These are phyloP conservation scores for Mycena vitilis DNA, from an alignment of 768 basidiomycete species.

Conservation along the genomic window DNA sequence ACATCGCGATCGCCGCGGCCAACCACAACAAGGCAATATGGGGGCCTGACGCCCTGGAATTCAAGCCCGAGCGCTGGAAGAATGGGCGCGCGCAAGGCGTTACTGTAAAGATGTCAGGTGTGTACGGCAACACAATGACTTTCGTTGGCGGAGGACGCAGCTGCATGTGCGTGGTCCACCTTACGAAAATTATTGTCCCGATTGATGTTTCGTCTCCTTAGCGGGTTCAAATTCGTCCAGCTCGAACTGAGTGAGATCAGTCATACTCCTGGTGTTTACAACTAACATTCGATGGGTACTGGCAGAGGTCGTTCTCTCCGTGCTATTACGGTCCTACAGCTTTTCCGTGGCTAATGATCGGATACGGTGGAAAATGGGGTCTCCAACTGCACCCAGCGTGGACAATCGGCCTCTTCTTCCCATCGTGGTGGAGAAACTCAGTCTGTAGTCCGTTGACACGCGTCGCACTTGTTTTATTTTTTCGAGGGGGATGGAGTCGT, in stretches of 20 bases:
- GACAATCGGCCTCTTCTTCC: slow-evolving; percentile 18
- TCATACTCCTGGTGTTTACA: neutral
- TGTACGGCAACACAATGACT: slow-evolving; percentile 30
- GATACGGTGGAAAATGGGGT: slow-evolving; percentile 21
- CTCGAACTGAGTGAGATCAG: slow-evolving; percentile 21
- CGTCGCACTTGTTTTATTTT: no score
- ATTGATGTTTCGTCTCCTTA: neutral
- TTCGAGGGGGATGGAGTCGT: no score
- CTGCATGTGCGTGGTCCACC: slow-evolving; percentile 19
- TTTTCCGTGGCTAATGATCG: slow-evolving; percentile 15
- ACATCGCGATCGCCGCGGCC: slow-evolving; percentile 46
- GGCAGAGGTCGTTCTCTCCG: slow-evolving; percentile 25
- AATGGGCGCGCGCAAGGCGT: slow-evolving; percentile 21
- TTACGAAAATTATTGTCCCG: neutral
- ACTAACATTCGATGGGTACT: neutral
- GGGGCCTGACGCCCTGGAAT: slow-evolving; percentile 26
- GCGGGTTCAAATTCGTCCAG: slow-evolving; percentile 30
- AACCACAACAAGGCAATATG: slow-evolving; percentile 28
- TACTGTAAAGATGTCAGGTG: slow-evolving; percentile 17
- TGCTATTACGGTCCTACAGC: slow-evolving; percentile 19
- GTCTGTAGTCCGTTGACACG: no score
- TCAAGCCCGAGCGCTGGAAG: slow-evolving; percentile 23
- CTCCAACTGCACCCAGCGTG: slow-evolving; percentile 25
- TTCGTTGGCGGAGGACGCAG: slow-evolving; percentile 25
- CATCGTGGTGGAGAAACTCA: slow-evolving; percentile 9